Evolutionary conservation across 2,329 filamentous ascomycete species (phyloP).

Genomic region (Diaporthe vexans): DNA sequence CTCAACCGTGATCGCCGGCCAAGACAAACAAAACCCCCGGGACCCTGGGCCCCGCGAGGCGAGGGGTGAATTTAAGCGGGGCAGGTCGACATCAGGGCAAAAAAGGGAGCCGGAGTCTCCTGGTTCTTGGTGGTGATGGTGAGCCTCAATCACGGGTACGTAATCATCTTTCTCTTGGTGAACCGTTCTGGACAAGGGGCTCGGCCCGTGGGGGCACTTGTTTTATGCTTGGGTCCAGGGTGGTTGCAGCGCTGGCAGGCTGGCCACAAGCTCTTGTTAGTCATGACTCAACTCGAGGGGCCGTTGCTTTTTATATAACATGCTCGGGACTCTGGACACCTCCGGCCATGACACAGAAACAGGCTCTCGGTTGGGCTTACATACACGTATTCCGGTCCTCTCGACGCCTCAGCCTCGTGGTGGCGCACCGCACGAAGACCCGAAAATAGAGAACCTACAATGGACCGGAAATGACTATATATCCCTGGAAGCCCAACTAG

Average conservation of each 20-base stretch:
- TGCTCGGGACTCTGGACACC: not conserved
- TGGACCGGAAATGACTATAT: slow-evolving; percentile 11
- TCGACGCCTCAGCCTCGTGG: not conserved
- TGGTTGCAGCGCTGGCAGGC: not conserved
- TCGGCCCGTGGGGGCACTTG: slow-evolving; percentile 10
- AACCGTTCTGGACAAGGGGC: not conserved
- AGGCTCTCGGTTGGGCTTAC: not conserved
- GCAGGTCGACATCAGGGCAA: not conserved
- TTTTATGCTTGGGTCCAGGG: not conserved
- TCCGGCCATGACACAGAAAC: not conserved
- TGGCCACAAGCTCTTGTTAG: slow-evolving; percentile 2
- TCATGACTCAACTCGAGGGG: slow-evolving; percentile 17
- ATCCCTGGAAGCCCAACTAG: not conserved
- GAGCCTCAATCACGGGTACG: slow-evolving; percentile 4
- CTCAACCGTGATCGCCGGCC: slow-evolving; percentile 30
- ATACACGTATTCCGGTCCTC: not conserved
- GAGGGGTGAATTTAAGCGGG: slow-evolving; percentile 21
- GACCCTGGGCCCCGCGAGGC: not conserved
- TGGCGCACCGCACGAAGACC: not conserved
- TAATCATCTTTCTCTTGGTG: not conserved
- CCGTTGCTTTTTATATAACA: slow-evolving; percentile 11
- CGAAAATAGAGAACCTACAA: not conserved
- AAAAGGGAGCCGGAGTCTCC: not conserved
- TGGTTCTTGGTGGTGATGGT: not conserved
- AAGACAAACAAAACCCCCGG: slow-evolving; percentile 15